Evolutionary conservation across 306 rosid species (phyloP), one percentile per base, ranked within the genome.

Genomic region (Hippophae tibetana): DNA sequence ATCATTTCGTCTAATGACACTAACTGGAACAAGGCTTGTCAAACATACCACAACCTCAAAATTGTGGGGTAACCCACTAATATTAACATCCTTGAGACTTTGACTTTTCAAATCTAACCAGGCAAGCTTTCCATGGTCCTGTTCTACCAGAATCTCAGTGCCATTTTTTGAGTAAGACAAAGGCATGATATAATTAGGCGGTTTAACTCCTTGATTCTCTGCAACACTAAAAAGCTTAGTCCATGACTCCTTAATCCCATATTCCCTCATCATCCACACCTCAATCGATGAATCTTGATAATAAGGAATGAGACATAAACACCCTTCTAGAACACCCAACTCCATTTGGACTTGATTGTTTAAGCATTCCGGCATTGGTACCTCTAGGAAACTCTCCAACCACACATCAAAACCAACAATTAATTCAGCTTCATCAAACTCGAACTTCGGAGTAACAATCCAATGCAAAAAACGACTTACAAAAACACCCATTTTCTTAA

Each of bases 211-310:
- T 44, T n/a, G 61, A 7, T 63, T 8, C 9, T 64, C 73, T 42
- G 55, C 43, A 11, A 86, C 61, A 7, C 58, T 73, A 13, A 84
- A 57, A 52, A 82, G 13, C 45, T 69, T 86, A 43, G 60, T 72
- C 97, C 97, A 89, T 3, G 84, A 79, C 47, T 75, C 81, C 47
- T 52, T 51, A 0, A 14, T 67, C 44, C 80, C 86, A 61, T 86
- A 86, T 8, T 81, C 76, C 38, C 44, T 78, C 84, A 89, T 76
- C 48, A 74, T 68, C 95, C 95, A 89, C 42, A 84, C 74, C 50
- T 84, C 97, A 25, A 76, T 45, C 9, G 13, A 68, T 5, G 1
- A 6, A 5, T 60, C 51, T 1, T 64, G 66, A 40, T 70, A 69
- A 64, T 67, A 71, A 26, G 80, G 84, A 5, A 75, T 48, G 69